Evolutionary conservation across 768 basidiomycete genomes (phyloP).

Genomic region (Psilocybe cyanescens): DNA sequence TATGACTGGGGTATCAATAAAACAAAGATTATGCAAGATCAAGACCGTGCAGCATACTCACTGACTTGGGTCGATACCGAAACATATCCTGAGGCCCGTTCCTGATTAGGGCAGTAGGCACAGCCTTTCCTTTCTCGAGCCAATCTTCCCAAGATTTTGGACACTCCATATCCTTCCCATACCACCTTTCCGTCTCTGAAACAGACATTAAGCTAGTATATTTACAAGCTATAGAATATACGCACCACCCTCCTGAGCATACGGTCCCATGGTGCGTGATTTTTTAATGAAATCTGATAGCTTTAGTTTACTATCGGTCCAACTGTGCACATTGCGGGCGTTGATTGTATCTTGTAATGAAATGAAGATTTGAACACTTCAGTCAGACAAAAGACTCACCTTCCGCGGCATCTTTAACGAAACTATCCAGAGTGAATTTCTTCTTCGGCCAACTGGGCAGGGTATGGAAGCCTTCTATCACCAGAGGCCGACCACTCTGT

Average conservation of each 20-base stretch:
- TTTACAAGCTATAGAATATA: neutral
- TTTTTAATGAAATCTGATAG: conserved; percentile 56
- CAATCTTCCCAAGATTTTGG: conserved; percentile 68
- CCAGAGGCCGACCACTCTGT: conserved; percentile 55
- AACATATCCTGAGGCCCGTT: conserved; percentile 60
- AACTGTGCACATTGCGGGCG: conserved; percentile 66
- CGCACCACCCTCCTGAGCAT: conserved; percentile 43
- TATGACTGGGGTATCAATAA: conserved; percentile 26
- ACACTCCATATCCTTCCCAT: conserved; percentile 80
- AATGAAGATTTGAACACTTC: neutral
- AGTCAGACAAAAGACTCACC: conserved; percentile 6
- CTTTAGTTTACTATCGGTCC: conserved; percentile 55
- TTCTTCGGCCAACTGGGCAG: conserved; percentile 56
- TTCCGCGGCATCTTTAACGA: conserved; percentile 35
- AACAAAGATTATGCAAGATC: neutral
- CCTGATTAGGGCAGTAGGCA: conserved; percentile 61
- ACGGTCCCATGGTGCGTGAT: conserved; percentile 37
- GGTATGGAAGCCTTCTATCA: conserved; percentile 65
- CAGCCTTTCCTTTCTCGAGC: conserved; percentile 46
- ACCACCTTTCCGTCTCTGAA: conserved; percentile 63
- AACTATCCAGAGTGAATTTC: conserved; percentile 60
- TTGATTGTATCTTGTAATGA: conserved; percentile 45
- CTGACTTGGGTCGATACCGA: conserved; percentile 54
- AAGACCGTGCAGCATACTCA: conserved; percentile 30
- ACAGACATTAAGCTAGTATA: neutral